Evolutionary conservation across 768 basidiomycete genomes (phyloP), one percentile per base, ranked within the genome.

Genomic region (Ramaria sp.): DNA sequence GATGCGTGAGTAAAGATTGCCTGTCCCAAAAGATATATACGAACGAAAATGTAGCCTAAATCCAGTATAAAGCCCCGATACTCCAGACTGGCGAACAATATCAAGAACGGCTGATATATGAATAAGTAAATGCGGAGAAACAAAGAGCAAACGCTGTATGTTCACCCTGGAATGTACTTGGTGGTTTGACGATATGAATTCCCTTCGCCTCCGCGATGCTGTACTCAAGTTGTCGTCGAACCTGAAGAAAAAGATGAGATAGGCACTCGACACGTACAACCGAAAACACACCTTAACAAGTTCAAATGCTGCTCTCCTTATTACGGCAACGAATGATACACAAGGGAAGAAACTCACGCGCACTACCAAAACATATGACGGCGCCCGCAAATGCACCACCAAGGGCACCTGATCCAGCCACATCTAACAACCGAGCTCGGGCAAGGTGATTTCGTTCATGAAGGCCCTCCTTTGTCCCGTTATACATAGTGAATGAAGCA

Each of bases 401-500:
- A 27, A 92, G 75, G 51, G 88, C 84, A 43, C 91, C 91, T 34
- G 84, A 80, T 17, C 86, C 66, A 9, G 88, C 84, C 20, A 84
- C 88, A 68, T 91, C 85, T 19, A 82, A 62, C 42, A 87, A 72
- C 55, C 68, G 78, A 63, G 84, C 70, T 24, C 78, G 77, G 63
- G 73, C 75, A 33, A 92, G 73, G 63, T 79, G 76, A 49, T 82
- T 68, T 61, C 82, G 73, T 50, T 78, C 72, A 53, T 78, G 75
- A 63, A 86, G 83, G 61, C 76, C 73, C 62, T 90, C 86, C 71
- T 91, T 94, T 39, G 88, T 90, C 42, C 81, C 73, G 53, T 83
- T 88, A 69, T 94, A 94, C 62, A 95, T 92, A 0, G 88, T 89
- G 72, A 96, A 94, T 49, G 88, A 91, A 33, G 89, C 85, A 31